Evolutionary conservation across 129 eudicot genomes (phyloP), one percentile per base, ranked within the genome.

Genomic region (Pseudognaphalium luteoalbum): DNA sequence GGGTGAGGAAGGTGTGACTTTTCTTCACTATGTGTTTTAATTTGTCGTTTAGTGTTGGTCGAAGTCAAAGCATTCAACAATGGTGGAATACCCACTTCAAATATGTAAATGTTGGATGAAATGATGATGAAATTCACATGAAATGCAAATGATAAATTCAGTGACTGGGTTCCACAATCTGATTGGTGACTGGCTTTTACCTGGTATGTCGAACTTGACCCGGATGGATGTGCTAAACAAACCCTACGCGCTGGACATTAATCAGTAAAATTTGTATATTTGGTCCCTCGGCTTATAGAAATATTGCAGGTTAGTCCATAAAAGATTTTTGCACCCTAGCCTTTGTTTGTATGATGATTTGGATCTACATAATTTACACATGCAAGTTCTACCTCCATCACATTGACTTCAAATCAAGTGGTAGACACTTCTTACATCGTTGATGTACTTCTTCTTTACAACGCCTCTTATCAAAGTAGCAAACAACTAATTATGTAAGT

Each of bases 1-100:
- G 86, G 74, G 74, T 88, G 51, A 81, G 90, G 98, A 92, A 92
- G 81, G 93, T 88, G 91, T 65, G 91, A 90, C 80, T 84, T 87
- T 77, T 92, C 89, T 90, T 81, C 87, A 70, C 12, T 42, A 62
- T 76, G 20, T 47, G 69, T 79, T 77, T 65, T 74, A 71, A 47
- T 68, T 84, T 80, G 63, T 54, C 72, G 73, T 69, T 39, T 64
- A 63, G 41, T 77, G 21, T 35, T 16, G 71, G 88, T 77, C 85
- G 56, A 72, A 80, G 97, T 88, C 93, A 88, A 86, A 81, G 42
- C 68, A 82, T 81, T 81, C 81, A 80, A 85, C 63, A 74, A 78
- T 83, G 84, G 86, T 82, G 86, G 75, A 76, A 77, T 82, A 80
- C 83, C 85, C 81, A 61, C 79, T 80, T 85, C 70, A 66, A 72